Evolutionary conservation across 177 flowering plant species (phyloP).

Genomic region (Vitis hybrid): DNA sequence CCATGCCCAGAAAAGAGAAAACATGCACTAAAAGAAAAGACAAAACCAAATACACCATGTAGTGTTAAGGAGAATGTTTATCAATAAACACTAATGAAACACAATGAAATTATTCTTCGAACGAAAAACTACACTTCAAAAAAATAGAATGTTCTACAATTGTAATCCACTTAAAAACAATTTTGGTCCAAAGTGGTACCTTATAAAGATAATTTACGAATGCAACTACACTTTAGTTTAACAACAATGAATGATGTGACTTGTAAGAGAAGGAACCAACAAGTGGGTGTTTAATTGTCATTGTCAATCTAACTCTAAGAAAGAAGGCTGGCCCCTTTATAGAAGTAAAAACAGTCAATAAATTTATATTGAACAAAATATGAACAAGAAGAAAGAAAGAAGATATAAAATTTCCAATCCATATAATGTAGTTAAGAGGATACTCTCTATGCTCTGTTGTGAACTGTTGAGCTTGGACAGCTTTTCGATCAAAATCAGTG

Average conservation of each 20-base stretch:
- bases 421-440: conserved; percentile 31
- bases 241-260: not conserved
- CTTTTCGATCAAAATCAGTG: conserved; percentile 64
- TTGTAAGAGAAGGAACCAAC: too few relatives aligned
- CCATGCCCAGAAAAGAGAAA: not conserved
- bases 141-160: too few relatives aligned
- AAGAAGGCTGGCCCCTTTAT: not conserved
- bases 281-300: too few relatives aligned
- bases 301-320: not conserved
- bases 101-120: too few relatives aligned
- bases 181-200: too few relatives aligned
- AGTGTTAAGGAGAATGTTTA: too few relatives aligned
- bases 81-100: too few relatives aligned
- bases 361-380: not conserved
- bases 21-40: too few relatives aligned
- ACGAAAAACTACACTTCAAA: too few relatives aligned
- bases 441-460: conserved; percentile 76
- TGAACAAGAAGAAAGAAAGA: not conserved
- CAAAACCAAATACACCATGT: too few relatives aligned
- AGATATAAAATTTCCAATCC: not conserved
- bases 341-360: not conserved
- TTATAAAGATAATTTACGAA: not conserved
- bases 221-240: not conserved
- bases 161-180: too few relatives aligned
- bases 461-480: conserved; percentile 58